Base-by-base conservation (phyloP, 2,329 filamentous ascomycete genomes). In the Lizonia empirigonia region DNA sequence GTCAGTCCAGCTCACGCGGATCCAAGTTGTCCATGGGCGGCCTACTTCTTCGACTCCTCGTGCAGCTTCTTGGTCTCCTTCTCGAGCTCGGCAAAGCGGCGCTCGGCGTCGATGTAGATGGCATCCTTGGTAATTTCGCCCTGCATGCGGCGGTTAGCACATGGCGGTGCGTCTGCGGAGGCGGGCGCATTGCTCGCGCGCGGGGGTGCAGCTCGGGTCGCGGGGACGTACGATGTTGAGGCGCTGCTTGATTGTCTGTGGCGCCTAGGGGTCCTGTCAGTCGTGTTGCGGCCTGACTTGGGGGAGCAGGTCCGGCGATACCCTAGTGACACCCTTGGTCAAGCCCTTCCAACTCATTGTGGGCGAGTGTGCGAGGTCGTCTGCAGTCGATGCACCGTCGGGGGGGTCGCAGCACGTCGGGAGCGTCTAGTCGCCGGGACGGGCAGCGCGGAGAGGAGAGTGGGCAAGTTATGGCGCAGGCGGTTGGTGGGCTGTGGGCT, bases 311-410 rank as follows among this genome's bases (percentile, higher is more conserved):
- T 45, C 27, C 8, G 44, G 45, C 44, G 86, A 73, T 83, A 93
- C 93, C 78, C 94, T 85, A 58, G 85, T 84, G 71, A 96, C 80
- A 79, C 88, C 88, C 82, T 97, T 97, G 74, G 89, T 86, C 70
- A 99, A 90, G 69, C 94, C 94, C 78, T 94, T 95, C 82, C 96
- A 92, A 84, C 92, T 97, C 94, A 99, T 97, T 64, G 73, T 49
- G 45, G 55, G 42, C 38, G 27, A 42, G 30, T 33, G 26, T 15
- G 20, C 26, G 45, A 47, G 40, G 30, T 26, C 12, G 53, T 47
- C 19, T 44, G 24, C 45, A 29, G 39, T 55, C 49, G 23, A 54
- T 47, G 45, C 52, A 22, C 44, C 40, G 44, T 23, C 24, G 44
- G 48, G 46, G 45, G 35, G 23, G 23, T 29, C 19, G 35, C 18